Base-by-base conservation (phyloP, 2,329 filamentous ascomycete species). In the Anthostomella pinea region DNA sequence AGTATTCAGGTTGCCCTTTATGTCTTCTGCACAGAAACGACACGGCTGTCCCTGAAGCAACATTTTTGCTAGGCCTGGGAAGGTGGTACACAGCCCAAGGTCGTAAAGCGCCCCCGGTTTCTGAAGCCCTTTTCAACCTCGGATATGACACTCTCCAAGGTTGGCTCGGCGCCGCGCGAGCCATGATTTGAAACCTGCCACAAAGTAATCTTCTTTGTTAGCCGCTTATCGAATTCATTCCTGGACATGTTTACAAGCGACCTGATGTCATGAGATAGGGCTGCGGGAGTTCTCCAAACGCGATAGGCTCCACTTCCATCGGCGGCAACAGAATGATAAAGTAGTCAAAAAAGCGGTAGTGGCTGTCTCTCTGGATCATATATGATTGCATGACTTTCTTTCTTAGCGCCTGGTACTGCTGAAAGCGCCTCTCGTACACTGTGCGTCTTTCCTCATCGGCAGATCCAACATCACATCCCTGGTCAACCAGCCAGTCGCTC, bases 51-150 rank as follows among this genome's bases (percentile, higher is more conserved):
- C 30, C 7, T 13, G 5, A 33, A 39, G 37, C 18, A 39, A 24
- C 26, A 39, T 31, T 7, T 7, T 16, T n/a, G 31, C 31, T 18
- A 35, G 18, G 24, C 19, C 31, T 31, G 27, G 27, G 30, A 39
- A 39, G 23, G 37, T 39, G 14, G 31, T 27, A 25, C 27, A 31
- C 16, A 39, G 31, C 21, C 27, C 27, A 7, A 39, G 21, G 5
- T 39, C 21, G 11, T 39, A 39, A n/a, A 39, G 6, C 16, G 9
- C 15, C 37, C 26, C 23, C 34, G 26, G 14, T 17, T 39, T 20
- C 26, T 17, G 27, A 39, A 39, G 5, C 37, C 32, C 27, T 26
- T 17, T 19, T 39, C 27, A 8, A 39, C 35, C 21, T 39, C 31
- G n/a, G 27, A 39, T 16, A 39, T 35, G 11, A 39, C 22, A 13